Evolutionary conservation across 352 stramenopile species (phyloP), one percentile per base, ranked within the genome.

Genomic region (Sclerospora graminicola): DNA sequence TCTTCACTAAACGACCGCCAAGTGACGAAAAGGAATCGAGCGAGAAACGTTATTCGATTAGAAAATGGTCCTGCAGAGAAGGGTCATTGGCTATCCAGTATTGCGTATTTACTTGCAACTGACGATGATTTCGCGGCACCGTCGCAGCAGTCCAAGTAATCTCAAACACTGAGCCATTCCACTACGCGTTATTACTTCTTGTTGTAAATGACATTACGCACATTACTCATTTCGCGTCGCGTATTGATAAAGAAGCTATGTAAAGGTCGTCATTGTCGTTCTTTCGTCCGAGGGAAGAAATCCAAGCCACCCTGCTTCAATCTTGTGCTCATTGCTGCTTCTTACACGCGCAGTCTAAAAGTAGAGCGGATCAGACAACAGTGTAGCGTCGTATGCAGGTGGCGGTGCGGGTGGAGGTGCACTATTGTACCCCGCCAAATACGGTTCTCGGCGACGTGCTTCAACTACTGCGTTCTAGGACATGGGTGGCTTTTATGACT

Each of bases 401-500:
- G 42, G 58, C 62, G 3, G 66, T 78, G 41, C 60, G 55, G 1
- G 59, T 84, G 15, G 69, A 82, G 41, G 56, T 84, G 39, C 72
- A 69, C 53, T 88, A 85, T 45, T 62, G 64, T 26, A 71, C 63
- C 0, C 72, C 63, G 4, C 41, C 58, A 51, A 42, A 66, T 41
- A 65, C 60, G n/a, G 42, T 59, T 23, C 30, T 84, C 21, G 38
- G 53, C 21, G 66, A 81, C 39, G 44, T 84, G 29, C 59, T 89
- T 28, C 54, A 57, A n/a, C 66, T 83, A 59, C 63, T 86, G 29
- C 70, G 63, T 2, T 66, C 63, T 8, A 50, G 62, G 3, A 64
- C 61, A 45, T 86, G 73, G 71, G 64, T 69, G 11, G 54, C 58
- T 36, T 84, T 84, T 43, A 81, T 84, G 60, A 66, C 64, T 44